Evolutionary conservation across 768 basidiomycete genomes (phyloP).

Genomic region (Suillus clintonianus): DNA sequence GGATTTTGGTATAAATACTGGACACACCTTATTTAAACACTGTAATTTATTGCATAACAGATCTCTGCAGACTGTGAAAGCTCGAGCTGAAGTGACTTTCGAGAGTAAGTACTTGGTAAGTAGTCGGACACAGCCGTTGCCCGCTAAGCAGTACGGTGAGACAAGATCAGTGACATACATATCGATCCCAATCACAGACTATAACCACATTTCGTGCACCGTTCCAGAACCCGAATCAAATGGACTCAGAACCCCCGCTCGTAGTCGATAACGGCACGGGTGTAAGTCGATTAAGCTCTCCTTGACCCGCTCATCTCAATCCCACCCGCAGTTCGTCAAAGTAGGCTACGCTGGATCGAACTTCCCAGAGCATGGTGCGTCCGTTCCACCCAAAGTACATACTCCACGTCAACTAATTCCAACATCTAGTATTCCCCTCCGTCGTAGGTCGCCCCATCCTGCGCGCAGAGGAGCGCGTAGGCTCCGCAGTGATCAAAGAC

Average conservation of each 20-base stretch:
- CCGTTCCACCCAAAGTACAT: background rate
- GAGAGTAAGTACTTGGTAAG: background rate
- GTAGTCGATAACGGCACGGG: constrained; percentile 92
- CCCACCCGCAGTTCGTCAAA: constrained; percentile 74
- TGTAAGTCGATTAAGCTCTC: constrained; percentile 44
- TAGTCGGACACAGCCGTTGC: background rate
- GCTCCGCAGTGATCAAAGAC: constrained; percentile 86
- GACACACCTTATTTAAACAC: background rate
- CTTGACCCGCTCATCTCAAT: constrained; percentile 8
- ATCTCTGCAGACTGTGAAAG: too few species aligned
- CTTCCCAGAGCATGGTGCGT: constrained; percentile 89
- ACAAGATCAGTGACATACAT: constrained; percentile 4
- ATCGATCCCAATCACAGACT: background rate
- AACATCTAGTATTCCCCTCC: constrained; percentile 77
- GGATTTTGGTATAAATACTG: background rate
- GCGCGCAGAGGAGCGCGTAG: constrained; percentile 94
- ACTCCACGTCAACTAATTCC: background rate
- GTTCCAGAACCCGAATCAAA: constrained; percentile 3
- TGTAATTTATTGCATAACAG: background rate
- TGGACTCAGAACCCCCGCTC: constrained; percentile 48
- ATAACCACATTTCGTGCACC: background rate
- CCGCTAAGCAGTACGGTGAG: background rate
- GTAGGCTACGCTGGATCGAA: constrained; percentile 91
- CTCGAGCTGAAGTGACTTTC: background rate
- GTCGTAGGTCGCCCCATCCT: constrained; percentile 96